Evolutionary conservation across 805 yeast genomes (phyloP), one percentile per base, ranked within the genome.

Genomic region (Barnettozyma californica): DNA sequence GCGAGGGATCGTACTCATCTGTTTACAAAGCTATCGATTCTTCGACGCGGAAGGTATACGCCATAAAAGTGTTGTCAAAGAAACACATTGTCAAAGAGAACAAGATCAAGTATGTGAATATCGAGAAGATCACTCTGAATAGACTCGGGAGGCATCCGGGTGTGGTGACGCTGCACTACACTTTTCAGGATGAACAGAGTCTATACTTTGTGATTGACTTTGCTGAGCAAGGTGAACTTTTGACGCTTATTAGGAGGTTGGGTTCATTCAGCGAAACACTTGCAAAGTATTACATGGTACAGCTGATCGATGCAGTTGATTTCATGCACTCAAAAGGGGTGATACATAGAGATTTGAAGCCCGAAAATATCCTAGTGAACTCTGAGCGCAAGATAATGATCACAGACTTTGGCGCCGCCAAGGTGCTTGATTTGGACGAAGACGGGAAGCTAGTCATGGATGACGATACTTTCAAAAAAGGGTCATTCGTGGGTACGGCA

Each of bases 371-470:
- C 43, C 66, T 92, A 56, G 77, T 94, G 42, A 92, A 87, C 60
- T 81, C 81, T 52, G 94, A 88, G 48, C 88, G 91, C 78, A 83
- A 87, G 59, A 69, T 94, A 51, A 89, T 91, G 77, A 83, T 94
- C 48, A 94, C 98, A 2, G 99, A 94, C 68, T 94, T 94, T 66
- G 99, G 99, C 10, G 96, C 98, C n/a, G 99, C 98, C 1, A 89
- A 87, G 63, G 70, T 88, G 5, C 68, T 87, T 14, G 78, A 77
- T 27, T 45, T 61, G 26, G 53, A 53, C 42, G 59, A 52, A 9
- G 61, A 57, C 25, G 68, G 65, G 19, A 51, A 53, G 18, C 55
- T 57, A 9, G 51, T 51, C 11, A 73, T 68, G 26, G 69, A 64
- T 33, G 68, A 72, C 14, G 57, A 51, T 31, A 53, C 56, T 10